These are phyloP conservation scores for Rosa persica DNA, from an alignment of 306 rosid genomes.

Conservation along the genomic window DNA sequence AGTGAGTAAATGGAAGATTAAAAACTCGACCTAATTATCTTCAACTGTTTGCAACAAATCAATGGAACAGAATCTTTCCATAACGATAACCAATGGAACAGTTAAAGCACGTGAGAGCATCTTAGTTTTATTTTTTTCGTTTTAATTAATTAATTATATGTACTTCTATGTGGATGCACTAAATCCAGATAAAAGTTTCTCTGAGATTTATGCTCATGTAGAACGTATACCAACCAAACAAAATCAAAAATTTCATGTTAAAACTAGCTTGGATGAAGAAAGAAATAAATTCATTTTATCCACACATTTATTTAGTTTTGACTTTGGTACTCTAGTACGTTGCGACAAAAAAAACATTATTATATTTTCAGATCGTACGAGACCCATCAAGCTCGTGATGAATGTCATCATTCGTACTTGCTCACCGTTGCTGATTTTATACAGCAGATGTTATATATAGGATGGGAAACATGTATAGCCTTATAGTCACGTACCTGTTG, in stretches of 20 bases:
- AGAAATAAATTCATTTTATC: background rate
- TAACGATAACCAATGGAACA: conserved; percentile 58
- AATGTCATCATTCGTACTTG: too few species aligned
- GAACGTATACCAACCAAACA: background rate
- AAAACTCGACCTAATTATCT: background rate
- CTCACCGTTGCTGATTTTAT: background rate
- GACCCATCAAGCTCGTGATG: background rate
- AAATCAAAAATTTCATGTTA: background rate
- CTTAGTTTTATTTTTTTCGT: background rate
- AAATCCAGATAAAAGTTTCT: background rate
- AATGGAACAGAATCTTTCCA: background rate
- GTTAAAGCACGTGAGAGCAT: conserved; percentile 33
- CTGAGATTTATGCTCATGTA: background rate
- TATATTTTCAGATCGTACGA: background rate
- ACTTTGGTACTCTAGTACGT: too few species aligned
- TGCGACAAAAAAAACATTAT: too few species aligned
- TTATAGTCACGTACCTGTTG: conserved; percentile 58
- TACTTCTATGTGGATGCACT: background rate
- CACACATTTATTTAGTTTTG: too few species aligned
- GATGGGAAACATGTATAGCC: background rate
- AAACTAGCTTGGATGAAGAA: background rate
- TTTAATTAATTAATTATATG: background rate
- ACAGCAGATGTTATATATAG: background rate
- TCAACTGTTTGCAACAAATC: conserved; percentile 2
- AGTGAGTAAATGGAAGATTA: conserved; percentile 17